Evolutionary conservation across 768 basidiomycete species (phyloP), one percentile per base, ranked within the genome.

Genomic region (Termitomyces sp.): DNA sequence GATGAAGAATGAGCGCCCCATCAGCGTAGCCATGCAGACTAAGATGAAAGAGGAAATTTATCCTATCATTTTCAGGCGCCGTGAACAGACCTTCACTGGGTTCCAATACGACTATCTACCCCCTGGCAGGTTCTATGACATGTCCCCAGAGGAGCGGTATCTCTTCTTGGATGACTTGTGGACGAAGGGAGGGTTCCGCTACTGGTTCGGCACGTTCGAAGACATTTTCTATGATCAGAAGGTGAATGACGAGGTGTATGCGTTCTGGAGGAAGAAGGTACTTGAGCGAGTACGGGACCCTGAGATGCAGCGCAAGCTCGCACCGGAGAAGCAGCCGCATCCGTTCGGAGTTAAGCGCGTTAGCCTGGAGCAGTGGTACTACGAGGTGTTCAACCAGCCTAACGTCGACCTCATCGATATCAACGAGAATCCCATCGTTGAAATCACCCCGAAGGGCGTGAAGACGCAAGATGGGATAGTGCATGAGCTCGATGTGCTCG

Each of bases 271-370:
- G 53, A 55, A 61, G 43, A 67, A 65, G 49, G 63, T 64, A 5
- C 42, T 48, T 0, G 61, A 46, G 12, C 58, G 67, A 19, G 17
- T 68, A 16, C 55, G 56, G 11, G 61, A 66, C 49, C 52, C 49
- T 12, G 56, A 54, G 40, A 60, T 63, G 59, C 58, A 60, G 44
- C 64, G 64, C 34, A n/a, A n/a, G n/a, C n/a, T n/a, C n/a, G n/a
- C n/a, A n/a, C n/a, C n/a, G n/a, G n/a, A n/a, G n/a, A n/a, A 64
- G n/a, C n/a, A n/a, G n/a, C n/a, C n/a, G n/a, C n/a, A 68, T 43
- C 64, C 67, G 6, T 64, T 68, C 27, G 67, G 66, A 19, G 37
- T 52, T 5, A 68, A 68, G 49, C 61, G 67, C 23, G 58, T 59
- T 5, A 59, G 39, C 27, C 57, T 67, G 10, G 67, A 68, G 53